Evolutionary conservation across 768 basidiomycete genomes (phyloP).

Genomic region (Lentinula sp.): DNA sequence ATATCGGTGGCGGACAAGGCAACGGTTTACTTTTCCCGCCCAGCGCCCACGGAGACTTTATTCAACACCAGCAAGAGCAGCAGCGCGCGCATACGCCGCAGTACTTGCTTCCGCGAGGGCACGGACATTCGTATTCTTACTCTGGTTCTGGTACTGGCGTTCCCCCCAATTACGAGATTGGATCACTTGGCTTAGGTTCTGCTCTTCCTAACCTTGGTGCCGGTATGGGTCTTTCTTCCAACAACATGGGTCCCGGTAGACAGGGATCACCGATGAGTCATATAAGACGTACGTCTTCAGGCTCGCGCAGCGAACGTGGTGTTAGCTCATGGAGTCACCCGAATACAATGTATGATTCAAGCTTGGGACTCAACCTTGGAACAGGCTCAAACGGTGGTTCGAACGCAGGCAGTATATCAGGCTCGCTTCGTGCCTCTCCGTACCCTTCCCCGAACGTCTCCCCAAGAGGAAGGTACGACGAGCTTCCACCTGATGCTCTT

Average conservation of each 20-base stretch:
- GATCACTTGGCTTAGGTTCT: conserved; percentile 5
- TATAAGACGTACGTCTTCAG: conserved; percentile 3
- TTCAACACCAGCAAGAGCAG: conserved; percentile 6
- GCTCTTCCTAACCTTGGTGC: conserved; percentile 9
- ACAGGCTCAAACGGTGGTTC: not conserved
- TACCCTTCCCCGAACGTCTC: conserved; percentile 68
- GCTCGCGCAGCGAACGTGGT: conserved; percentile 6
- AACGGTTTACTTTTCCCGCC: conserved; percentile 6
- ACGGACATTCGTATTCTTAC: conserved; percentile 11
- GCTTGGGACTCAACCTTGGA: not conserved
- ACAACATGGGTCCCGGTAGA: not conserved
- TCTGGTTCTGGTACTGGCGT: not conserved
- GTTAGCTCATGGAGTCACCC: not conserved
- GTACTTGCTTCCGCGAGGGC: conserved; percentile 2
- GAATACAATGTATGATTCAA: not conserved
- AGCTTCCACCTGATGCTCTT: conserved; percentile 30
- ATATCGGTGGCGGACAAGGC: not conserved
- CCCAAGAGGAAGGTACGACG: conserved; percentile 46
- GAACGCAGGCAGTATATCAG: conserved; percentile 2
- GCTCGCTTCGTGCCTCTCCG: conserved; percentile 2
- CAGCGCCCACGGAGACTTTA: conserved; percentile 4
- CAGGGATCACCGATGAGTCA: not conserved
- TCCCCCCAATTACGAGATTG: not conserved
- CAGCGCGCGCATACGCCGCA: conserved; percentile 4
- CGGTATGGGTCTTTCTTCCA: conserved; percentile 2